Evolutionary conservation across 2,329 filamentous ascomycete genomes (phyloP).

Genomic region (Stemphylium lycopersici): DNA sequence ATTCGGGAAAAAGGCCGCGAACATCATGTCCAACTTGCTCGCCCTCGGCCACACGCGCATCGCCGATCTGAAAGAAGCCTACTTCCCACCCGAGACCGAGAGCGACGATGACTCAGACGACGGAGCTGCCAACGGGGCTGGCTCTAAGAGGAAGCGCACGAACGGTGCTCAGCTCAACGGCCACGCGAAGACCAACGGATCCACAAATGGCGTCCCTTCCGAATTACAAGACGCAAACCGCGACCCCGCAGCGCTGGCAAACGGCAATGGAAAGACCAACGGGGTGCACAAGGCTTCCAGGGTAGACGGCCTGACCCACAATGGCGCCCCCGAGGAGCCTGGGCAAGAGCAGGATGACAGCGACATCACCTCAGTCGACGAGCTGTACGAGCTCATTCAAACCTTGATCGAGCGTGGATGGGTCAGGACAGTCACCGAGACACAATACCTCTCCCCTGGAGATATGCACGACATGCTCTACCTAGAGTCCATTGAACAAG

Average conservation of each 20-base stretch:
- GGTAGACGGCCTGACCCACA: conserved; percentile 15
- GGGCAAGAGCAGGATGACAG: conserved; percentile 26
- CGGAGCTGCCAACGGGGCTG: conserved; percentile 29
- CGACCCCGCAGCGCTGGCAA: conserved; percentile 4
- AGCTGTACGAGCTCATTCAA: conserved; percentile 54
- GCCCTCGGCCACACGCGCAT: conserved; percentile 78
- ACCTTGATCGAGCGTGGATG: conserved; percentile 68
- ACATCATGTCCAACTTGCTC: conserved; percentile 76
- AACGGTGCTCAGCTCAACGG: conserved; percentile 33
- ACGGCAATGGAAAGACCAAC: conserved; percentile 19
- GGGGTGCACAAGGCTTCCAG: conserved; percentile 16
- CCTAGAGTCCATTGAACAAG: conserved; percentile 63
- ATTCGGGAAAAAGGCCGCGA: conserved; percentile 75
- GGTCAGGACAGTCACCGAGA: conserved; percentile 65
- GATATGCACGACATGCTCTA: conserved; percentile 66
- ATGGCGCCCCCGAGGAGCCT: conserved; percentile 10
- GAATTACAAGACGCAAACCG: conserved; percentile 17
- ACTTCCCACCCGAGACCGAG: conserved; percentile 49
- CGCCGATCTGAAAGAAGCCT: conserved; percentile 71
- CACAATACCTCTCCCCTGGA: conserved; percentile 60
- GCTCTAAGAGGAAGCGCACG: conserved; percentile 30
- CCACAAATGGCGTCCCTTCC: conserved; percentile 13
- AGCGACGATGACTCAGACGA: conserved; percentile 45
- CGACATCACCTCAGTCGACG: conserved; percentile 46
- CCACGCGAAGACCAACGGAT: conserved; percentile 22